A percentile compares a stretch with the other conserved stretches of the same genome.
These are phyloP conservation scores for Trifolium pratense DNA, from an alignment of 306 rosid species.

Conservation along the genomic window DNA sequence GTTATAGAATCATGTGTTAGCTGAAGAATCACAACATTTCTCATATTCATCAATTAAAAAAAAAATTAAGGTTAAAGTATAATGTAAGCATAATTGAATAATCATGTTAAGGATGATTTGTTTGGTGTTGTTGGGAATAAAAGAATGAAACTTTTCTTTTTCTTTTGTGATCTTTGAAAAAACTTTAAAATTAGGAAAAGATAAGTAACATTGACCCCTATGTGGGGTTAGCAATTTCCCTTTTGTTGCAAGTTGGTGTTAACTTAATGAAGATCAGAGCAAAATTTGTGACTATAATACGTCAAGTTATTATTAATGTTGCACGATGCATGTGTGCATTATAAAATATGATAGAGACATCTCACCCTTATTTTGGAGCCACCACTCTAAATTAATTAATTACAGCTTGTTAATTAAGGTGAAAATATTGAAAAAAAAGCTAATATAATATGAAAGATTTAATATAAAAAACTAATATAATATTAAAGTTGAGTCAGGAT, in stretches of 20 bases:
- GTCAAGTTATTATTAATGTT: constrained; percentile 10
- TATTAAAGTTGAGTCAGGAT: too few relatives aligned
- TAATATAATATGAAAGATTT: too few relatives aligned
- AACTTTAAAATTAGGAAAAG: constrained; percentile 18
- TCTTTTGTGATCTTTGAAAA: constrained; percentile 1
- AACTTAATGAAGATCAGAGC: constrained; percentile 1
- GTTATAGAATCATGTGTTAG: constrained; percentile 15
- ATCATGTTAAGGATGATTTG: constrained; percentile 37
- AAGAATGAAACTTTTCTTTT: constrained; percentile 23
- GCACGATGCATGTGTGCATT: constrained; percentile 23
- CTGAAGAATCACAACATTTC: not conserved
- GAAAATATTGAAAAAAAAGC: not conserved
- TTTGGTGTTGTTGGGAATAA: not conserved
- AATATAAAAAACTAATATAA: too few relatives aligned
- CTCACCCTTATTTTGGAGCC: constrained; percentile 26
- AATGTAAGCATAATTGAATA: constrained; percentile 30
- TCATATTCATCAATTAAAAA: too few relatives aligned
- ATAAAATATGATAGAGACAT: constrained; percentile 29
- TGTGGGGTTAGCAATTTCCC: constrained; percentile 7
- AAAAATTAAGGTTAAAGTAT: too few relatives aligned
- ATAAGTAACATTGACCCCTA: constrained; percentile 28
- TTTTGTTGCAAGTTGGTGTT: constrained; percentile 30
- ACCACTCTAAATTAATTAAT: not conserved
- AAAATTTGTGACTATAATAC: not conserved
- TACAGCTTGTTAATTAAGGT: not conserved